Evolutionary conservation across 2,329 filamentous ascomycete genomes (phyloP).

Genomic region (Verticillium klebahnii): DNA sequence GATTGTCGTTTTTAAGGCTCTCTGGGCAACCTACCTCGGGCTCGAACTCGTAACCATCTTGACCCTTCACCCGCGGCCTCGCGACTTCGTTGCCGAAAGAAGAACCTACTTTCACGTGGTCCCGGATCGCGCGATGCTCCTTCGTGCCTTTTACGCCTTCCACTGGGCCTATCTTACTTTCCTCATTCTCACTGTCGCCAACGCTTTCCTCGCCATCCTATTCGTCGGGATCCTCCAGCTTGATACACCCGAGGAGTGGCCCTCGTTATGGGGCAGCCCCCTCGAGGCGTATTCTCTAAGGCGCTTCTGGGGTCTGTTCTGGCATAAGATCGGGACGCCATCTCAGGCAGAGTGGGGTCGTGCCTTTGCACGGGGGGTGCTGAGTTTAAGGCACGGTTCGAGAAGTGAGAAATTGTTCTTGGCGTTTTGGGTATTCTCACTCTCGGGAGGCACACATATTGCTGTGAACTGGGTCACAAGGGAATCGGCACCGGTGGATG

Average conservation of each 20-base stretch:
- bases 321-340: constrained; percentile 10
- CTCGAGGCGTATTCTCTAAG: constrained; percentile 13
- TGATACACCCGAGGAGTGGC: constrained; percentile 16
- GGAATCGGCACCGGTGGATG: background rate
- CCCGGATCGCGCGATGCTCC: background rate
- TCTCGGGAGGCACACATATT: constrained; percentile 3
- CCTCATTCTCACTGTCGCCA: constrained; percentile 5
- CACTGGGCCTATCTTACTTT: constrained; percentile 12
- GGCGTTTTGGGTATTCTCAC: constrained; percentile 3
- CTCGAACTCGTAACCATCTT: background rate
- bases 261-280: constrained; percentile 13
- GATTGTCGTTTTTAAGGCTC: background rate
- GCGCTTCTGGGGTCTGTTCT: constrained; percentile 19
- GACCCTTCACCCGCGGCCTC: background rate
- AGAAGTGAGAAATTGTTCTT: background rate
- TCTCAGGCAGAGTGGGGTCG: constrained; percentile 1
- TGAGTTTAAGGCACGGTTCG: background rate
- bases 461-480: background rate
- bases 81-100: background rate
- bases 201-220: constrained; percentile 10
- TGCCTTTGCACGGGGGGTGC: background rate
- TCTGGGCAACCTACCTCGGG: background rate
- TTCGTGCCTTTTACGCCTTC: constrained; percentile 1
- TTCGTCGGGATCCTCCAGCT: constrained; percentile 15
- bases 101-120: background rate